Percentiles rank a stretch among this genome's conserved stretches.
phyloP scores from a whole-genome alignment of 495 filamentous ascomycete species.

The Tetracladium setigerum region DNA sequence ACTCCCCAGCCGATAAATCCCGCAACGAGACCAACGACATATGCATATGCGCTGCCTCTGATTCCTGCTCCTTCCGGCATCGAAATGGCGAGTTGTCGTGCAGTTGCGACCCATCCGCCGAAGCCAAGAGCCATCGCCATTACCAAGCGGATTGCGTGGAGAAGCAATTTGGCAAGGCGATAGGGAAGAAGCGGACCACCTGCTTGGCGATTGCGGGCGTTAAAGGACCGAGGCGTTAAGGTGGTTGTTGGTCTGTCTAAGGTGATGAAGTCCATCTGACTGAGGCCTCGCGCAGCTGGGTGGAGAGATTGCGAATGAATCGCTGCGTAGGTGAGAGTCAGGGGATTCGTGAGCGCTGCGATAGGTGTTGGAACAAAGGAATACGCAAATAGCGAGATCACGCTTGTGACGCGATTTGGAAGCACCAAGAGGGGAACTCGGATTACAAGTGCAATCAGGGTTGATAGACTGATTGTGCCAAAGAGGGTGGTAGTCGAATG shows the following conservation, averaged over 20 bases:
- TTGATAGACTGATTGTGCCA: constrained; percentile 83
- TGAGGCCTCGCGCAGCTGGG: constrained; percentile 65
- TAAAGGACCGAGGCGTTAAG: constrained; percentile 50
- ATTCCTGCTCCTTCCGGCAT: constrained; percentile 41
- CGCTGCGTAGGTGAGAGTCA: constrained; percentile 86
- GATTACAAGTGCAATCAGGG: constrained; percentile 69
- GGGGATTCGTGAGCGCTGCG: constrained; percentile 75
- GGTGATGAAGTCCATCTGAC: constrained; percentile 67
- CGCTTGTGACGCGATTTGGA: constrained; percentile 56
- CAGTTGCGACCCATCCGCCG: constrained; percentile 95
- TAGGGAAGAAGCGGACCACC: constrained; percentile 55
- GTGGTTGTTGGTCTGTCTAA: constrained; percentile 52
- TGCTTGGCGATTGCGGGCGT: constrained; percentile 34
- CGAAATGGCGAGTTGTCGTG: constrained; percentile 55
- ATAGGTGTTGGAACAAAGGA: constrained; percentile 77
- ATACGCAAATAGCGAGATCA: constrained; percentile 53
- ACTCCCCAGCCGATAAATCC: constrained; percentile 93
- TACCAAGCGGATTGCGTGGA: constrained; percentile 82
- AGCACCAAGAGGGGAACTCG: constrained; percentile 81
- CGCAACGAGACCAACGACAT: constrained; percentile 85
- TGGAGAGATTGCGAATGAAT: constrained; percentile 83
- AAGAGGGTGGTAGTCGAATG: constrained; percentile 85
- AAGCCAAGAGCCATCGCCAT: constrained; percentile 86
- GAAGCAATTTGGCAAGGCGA: constrained; percentile 80
- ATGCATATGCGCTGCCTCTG: constrained; percentile 87